These are phyloP conservation scores for Primulina tabacum DNA, from an alignment of 257 asterid genomes.

Conservation along the genomic window DNA sequence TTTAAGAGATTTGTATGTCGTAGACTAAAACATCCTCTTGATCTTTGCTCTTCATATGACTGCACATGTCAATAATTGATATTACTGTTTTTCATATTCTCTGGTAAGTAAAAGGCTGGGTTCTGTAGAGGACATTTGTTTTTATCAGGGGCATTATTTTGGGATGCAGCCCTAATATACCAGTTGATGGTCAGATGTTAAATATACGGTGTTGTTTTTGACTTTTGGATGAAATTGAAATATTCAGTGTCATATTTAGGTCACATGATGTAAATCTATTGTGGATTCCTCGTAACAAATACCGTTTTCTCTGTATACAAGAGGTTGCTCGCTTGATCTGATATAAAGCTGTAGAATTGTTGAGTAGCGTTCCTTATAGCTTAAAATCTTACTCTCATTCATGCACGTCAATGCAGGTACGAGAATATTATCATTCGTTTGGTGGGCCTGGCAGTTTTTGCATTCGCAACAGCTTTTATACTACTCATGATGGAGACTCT, in stretches of 20 bases:
- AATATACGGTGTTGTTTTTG: background rate
- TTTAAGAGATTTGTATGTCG: too few relatives aligned
- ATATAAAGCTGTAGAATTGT: background rate
- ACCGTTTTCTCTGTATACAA: background rate
- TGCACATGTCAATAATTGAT: background rate
- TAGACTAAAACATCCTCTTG: too few relatives aligned
- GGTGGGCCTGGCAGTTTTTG: conserved; percentile 70
- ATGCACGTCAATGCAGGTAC: conserved; percentile 51
- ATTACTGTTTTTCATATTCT: background rate
- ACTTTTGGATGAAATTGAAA: background rate
- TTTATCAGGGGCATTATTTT: background rate
- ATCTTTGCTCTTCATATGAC: background rate
- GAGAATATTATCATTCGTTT: conserved; percentile 63
- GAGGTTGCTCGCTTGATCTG: background rate
- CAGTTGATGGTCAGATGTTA: background rate
- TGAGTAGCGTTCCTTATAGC: conserved; percentile 3
- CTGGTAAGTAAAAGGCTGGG: background rate
- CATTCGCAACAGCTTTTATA: conserved; percentile 81
- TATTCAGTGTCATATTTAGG: background rate
- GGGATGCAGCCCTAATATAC: background rate
- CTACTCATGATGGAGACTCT: conserved; percentile 94
- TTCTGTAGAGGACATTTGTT: background rate
- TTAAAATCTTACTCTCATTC: background rate
- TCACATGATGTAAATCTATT: background rate
- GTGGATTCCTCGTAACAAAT: background rate